phyloP scores from a whole-genome alignment of 495 filamentous ascomycete genomes.

The Daldinia loculata region DNA sequence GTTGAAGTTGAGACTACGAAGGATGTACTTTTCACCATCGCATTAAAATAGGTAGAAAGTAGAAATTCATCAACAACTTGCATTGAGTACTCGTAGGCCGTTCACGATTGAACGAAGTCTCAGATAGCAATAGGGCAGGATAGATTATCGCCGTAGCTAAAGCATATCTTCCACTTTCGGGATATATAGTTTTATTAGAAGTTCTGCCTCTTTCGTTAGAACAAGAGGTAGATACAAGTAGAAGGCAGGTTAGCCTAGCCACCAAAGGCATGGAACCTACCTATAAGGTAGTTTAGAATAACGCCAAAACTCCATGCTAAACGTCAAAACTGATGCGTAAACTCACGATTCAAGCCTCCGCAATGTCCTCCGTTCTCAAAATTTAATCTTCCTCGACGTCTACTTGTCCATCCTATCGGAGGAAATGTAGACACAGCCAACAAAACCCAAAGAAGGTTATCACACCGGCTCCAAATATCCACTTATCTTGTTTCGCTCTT shows the following conservation, averaged over 20 bases:
- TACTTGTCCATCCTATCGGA: conserved; percentile 62
- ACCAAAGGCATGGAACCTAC: background rate
- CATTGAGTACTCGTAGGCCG: background rate
- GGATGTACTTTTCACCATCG: conserved; percentile 86
- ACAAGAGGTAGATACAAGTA: background rate
- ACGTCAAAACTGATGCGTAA: conserved; percentile 10
- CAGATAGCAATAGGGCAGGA: no score
- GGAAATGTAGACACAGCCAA: conserved; percentile 84
- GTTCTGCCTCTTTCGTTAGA: background rate
- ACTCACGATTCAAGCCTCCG: background rate
- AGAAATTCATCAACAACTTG: background rate
- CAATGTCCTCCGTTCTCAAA: background rate
- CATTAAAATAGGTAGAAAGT: conserved; percentile 55
- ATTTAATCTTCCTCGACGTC: background rate
- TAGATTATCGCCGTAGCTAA: background rate
- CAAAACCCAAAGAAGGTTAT: conserved; percentile 92
- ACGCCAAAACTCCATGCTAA: conserved; percentile 37
- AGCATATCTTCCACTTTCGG: background rate
- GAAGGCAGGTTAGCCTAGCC: background rate
- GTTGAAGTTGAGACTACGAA: conserved; percentile 70
- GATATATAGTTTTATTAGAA: background rate
- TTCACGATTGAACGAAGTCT: no score
- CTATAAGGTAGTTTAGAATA: conserved; percentile 6
- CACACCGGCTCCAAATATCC: conserved; percentile 93
- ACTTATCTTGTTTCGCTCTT: conserved; percentile 92